Evolutionary conservation across 1,284 basidiomycete genomes (phyloP).

Genomic region (Microbotryomycetes sp.): DNA sequence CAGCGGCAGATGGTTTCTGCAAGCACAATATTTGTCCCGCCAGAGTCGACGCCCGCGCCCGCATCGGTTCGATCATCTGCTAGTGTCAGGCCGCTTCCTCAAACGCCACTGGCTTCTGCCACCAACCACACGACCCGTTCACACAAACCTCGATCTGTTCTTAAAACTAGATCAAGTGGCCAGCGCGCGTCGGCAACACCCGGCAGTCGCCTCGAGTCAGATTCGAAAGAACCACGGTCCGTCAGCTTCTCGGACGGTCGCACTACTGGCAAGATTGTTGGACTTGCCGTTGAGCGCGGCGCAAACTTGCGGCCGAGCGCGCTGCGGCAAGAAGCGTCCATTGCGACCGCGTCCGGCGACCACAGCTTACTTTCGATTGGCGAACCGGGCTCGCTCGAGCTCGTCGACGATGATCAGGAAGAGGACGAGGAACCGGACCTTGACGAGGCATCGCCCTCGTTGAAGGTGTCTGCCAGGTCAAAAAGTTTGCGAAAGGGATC

Average conservation of each 20-base stretch:
- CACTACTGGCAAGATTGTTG: conserved; percentile 69
- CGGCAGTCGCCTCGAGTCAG: neutral
- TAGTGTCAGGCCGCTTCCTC: neutral
- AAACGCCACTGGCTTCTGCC: neutral
- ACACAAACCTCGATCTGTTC: neutral
- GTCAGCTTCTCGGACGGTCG: conserved; percentile 93
- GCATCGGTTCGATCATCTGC: neutral
- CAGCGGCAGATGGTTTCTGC: neutral
- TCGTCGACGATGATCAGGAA: neutral
- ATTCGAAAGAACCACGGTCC: conserved; percentile 54
- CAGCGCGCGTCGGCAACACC: conserved; percentile 1
- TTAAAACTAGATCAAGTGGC: neutral
- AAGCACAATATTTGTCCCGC: neutral
- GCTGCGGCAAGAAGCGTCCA: conserved; percentile 4
- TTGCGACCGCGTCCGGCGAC: neutral
- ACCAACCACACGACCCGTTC: too few species aligned
- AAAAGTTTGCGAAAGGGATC: conserved; percentile 13
- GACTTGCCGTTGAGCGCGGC: conserved; percentile 41
- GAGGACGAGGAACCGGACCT: neutral
- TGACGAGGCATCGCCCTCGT: conserved; percentile 32
- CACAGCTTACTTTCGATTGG: neutral
- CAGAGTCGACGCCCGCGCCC: neutral
- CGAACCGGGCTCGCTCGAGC: neutral
- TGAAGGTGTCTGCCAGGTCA: conserved; percentile 40
- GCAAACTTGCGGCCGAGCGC: conserved; percentile 4